phyloP scores from a whole-genome alignment of 2,329 filamentous ascomycete species.

The Trichoderma arundinaceum region DNA sequence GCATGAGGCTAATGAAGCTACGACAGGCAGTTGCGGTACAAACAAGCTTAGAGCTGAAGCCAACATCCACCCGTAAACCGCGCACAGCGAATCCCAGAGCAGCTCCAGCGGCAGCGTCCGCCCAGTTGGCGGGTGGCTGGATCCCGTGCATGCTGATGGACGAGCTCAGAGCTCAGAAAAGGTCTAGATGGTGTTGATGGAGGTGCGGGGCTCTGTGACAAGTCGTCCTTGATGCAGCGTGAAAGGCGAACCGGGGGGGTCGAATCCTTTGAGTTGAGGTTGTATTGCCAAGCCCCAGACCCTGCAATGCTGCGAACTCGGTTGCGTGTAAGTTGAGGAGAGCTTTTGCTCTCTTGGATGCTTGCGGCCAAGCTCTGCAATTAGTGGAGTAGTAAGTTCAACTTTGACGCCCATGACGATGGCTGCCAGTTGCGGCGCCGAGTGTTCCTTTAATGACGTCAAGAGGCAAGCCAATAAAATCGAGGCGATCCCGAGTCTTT shows the following conservation, averaged over 20 bases:
- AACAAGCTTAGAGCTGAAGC: slow-evolving; percentile 19
- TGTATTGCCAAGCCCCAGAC: too few species aligned
- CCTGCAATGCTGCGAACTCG: too few species aligned
- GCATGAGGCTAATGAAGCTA: slow-evolving; percentile 8
- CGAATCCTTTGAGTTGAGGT: not conserved
- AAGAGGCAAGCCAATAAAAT: not conserved
- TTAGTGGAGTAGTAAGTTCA: slow-evolving; percentile 11
- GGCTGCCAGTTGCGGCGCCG: not conserved
- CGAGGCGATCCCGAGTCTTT: not conserved
- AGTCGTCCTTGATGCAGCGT: not conserved
- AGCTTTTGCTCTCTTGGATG: slow-evolving; percentile 4
- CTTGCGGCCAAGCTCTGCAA: slow-evolving; percentile 27
- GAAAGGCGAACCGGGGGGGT: not conserved
- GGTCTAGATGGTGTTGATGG: slow-evolving; percentile 14
- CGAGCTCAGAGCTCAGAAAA: not conserved
- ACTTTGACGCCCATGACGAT: slow-evolving; percentile 27
- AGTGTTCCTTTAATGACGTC: slow-evolving; percentile 12
- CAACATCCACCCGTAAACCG: not conserved
- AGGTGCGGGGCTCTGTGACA: slow-evolving; percentile 21
- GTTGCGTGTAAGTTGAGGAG: not conserved
- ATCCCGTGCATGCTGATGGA: slow-evolving; percentile 13
- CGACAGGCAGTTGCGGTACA: not conserved
- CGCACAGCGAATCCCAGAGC: slow-evolving; percentile 10
- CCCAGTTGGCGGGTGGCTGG: slow-evolving; percentile 26
- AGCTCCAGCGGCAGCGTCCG: slow-evolving; percentile 22